phyloP scores from a whole-genome alignment of 352 stramenopile genomes.

The Blastocystis sp. region DNA sequence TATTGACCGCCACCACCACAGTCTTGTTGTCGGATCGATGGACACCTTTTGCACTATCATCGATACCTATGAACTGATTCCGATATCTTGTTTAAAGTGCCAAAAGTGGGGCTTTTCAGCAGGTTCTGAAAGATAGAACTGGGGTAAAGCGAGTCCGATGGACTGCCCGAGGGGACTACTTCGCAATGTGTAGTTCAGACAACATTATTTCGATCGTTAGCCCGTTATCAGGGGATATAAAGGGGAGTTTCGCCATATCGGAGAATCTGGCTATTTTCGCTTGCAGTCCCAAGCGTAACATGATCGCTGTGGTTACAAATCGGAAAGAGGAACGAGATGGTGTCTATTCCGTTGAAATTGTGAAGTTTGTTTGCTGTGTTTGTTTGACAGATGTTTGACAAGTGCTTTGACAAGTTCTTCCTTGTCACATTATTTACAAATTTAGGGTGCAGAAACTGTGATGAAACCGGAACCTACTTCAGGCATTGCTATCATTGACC shows the following conservation, averaged over 20 bases:
- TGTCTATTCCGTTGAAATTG: neutral
- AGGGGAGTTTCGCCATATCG: neutral
- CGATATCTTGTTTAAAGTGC: neutral
- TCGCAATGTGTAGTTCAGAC: neutral
- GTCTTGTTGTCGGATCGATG: neutral
- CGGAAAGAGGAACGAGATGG: neutral
- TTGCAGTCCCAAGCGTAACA: neutral
- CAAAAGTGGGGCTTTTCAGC: neutral
- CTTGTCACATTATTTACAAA: neutral
- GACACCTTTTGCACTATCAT: neutral
- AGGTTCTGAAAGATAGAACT: neutral
- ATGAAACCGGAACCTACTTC: neutral
- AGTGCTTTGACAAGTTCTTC: neutral
- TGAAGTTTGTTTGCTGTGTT: neutral
- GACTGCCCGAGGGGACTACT: neutral
- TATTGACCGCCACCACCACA: constrained; percentile 4
- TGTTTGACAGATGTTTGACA: constrained; percentile 27
- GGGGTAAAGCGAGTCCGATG: neutral
- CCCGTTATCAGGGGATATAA: neutral
- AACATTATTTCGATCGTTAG: neutral
- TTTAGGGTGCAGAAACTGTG: neutral
- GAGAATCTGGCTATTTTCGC: neutral
- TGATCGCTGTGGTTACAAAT: neutral
- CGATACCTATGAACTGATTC: constrained; percentile 12
- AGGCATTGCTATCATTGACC: neutral